These are phyloP conservation scores for Pelargonium cotyledonis DNA, from an alignment of 441 rosid genomes.

Conservation along the genomic window DNA sequence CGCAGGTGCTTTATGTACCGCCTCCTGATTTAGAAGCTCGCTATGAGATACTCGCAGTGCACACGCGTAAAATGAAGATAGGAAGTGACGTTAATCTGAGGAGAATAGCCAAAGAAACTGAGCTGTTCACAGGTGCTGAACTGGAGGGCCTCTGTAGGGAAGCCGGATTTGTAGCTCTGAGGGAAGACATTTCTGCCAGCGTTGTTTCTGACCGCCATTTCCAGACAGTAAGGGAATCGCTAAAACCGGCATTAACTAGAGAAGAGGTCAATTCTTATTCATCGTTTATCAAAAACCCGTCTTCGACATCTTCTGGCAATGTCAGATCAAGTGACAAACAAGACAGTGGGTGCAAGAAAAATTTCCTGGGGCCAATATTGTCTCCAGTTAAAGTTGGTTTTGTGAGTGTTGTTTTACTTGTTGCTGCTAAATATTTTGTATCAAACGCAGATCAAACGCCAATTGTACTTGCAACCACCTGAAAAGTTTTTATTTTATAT, in stretches of 20 bases:
- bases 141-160: constrained; percentile 77
- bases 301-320: constrained; percentile 1
- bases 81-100: constrained; percentile 59
- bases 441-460: neutral
- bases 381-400: neutral
- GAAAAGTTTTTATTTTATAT: neutral
- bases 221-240: constrained; percentile 46
- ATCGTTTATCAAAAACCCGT: constrained; percentile 42
- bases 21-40: constrained; percentile 80
- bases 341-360: constrained; percentile 12
- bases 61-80: constrained; percentile 69
- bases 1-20: constrained; percentile 72
- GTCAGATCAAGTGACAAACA: constrained; percentile 11
- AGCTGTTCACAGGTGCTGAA: constrained; percentile 82
- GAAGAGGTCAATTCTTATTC: constrained; percentile 55
- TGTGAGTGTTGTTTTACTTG: neutral
- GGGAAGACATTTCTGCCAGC: constrained; percentile 67
- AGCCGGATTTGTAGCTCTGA: constrained; percentile 76
- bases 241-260: constrained; percentile 68
- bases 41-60: constrained; percentile 69
- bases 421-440: constrained; percentile 4
- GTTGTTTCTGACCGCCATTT: constrained; percentile 60
- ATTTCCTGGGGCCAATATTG: neutral
- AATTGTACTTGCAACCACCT: neutral
- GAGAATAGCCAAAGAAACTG: constrained; percentile 66